These are phyloP conservation scores for Neopestalotiopsis sp. DNA, from an alignment of 2,329 filamentous ascomycete species.

Conservation along the genomic window DNA sequence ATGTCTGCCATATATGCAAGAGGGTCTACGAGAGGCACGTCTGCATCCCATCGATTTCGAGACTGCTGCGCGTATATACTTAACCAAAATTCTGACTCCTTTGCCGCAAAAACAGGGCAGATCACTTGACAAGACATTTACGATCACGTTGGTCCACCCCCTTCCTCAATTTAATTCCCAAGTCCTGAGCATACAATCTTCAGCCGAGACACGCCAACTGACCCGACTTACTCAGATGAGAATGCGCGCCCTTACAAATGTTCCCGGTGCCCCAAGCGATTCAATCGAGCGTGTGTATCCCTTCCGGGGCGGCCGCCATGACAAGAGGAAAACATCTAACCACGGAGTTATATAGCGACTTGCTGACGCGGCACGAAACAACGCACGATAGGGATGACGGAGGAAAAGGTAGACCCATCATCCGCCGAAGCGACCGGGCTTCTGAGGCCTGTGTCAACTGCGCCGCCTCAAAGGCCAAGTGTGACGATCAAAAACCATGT, in stretches of 20 bases:
- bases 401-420: slow-evolving; percentile 30
- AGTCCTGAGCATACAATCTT: not conserved
- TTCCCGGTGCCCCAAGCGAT: slow-evolving; percentile 35
- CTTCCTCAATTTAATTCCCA: not conserved
- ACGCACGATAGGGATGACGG: slow-evolving; percentile 35
- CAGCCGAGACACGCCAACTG: not conserved
- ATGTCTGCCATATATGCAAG: slow-evolving; percentile 35
- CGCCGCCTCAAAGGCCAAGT: slow-evolving; percentile 36
- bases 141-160: slow-evolving; percentile 30
- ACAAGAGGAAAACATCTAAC: not conserved
- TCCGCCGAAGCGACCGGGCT: slow-evolving; percentile 34
- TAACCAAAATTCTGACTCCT: not conserved
- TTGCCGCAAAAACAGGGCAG: slow-evolving; percentile 25
- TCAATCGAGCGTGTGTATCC: slow-evolving; percentile 35
- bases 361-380: slow-evolving; percentile 36
- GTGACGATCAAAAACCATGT: slow-evolving; percentile 36
- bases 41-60: not conserved
- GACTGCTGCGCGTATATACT: not conserved
- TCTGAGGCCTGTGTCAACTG: slow-evolving; percentile 34
- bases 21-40: slow-evolving; percentile 34
- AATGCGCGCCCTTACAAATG: slow-evolving; percentile 36
- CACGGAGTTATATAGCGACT: slow-evolving; percentile 26
- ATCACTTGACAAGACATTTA: slow-evolving; percentile 35
- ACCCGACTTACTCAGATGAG: slow-evolving; percentile 26
- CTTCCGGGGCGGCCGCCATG: not conserved